These are phyloP conservation scores for Platanus orientalis DNA, from an alignment of 164 flowering plant species.

Conservation along the genomic window DNA sequence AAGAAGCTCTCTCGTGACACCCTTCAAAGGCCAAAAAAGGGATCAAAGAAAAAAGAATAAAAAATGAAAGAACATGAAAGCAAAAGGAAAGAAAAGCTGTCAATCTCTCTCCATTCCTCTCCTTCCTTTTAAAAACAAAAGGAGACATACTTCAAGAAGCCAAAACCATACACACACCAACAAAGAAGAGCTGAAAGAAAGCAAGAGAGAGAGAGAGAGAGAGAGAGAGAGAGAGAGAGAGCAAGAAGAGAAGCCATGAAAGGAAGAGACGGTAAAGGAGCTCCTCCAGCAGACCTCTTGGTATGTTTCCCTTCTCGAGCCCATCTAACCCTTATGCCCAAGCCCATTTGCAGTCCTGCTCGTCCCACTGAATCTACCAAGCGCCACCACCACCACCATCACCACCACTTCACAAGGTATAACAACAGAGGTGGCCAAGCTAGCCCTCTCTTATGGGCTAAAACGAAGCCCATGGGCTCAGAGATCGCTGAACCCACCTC, in stretches of 20 bases:
- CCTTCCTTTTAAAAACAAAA: slow-evolving; percentile 27
- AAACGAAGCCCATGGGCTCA: slow-evolving; percentile 35
- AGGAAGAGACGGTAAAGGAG: slow-evolving; percentile 49
- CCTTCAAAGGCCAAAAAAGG: slow-evolving; percentile 9
- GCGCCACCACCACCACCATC: slow-evolving; percentile 32
- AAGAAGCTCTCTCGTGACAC: slow-evolving; percentile 22
- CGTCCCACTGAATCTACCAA: slow-evolving; percentile 40
- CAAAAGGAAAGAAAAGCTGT: neutral
- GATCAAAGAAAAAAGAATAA: neutral
- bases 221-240: neutral
- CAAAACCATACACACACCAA: slow-evolving; percentile 6
- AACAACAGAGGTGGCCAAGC: slow-evolving; percentile 27
- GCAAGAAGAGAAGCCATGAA: slow-evolving; percentile 30
- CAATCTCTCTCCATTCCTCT: slow-evolving; percentile 11
- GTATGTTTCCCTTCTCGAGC: slow-evolving; percentile 85
- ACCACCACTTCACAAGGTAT: slow-evolving; percentile 19
- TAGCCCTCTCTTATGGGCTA: slow-evolving; percentile 62
- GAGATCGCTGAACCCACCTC: slow-evolving; percentile 74
- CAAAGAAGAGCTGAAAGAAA: neutral
- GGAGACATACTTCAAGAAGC: neutral
- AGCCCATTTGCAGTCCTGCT: slow-evolving; percentile 79
- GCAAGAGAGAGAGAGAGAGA: neutral
- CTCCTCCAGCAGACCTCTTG: slow-evolving; percentile 59
- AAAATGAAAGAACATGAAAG: neutral
- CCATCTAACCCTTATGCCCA: slow-evolving; percentile 68